Evolutionary conservation across 2,329 filamentous ascomycete species (phyloP).

Genomic region (Penicillium hordei): DNA sequence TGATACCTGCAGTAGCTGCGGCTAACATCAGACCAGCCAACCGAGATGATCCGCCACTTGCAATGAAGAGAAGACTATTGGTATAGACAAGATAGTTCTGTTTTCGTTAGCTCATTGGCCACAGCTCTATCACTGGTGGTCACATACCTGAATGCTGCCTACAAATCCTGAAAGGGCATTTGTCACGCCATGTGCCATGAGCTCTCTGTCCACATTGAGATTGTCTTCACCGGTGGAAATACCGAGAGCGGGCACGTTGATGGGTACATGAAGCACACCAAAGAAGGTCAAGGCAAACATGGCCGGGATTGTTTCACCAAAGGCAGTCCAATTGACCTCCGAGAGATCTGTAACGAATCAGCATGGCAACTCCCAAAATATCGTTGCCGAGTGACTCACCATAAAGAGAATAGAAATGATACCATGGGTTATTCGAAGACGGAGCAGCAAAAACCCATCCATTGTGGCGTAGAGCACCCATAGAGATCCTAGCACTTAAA

Average conservation of each 20-base stretch:
- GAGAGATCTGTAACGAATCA: slow-evolving; percentile 63
- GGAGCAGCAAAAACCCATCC: slow-evolving; percentile 95
- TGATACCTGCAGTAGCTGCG: slow-evolving; percentile 72
- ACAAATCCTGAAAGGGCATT: slow-evolving; percentile 84
- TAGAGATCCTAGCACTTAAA: slow-evolving; percentile 60
- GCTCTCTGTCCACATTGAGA: slow-evolving; percentile 82
- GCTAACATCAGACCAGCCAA: slow-evolving; percentile 85
- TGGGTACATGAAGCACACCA: slow-evolving; percentile 92
- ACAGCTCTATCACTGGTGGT: not conserved
- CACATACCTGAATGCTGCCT: slow-evolving; percentile 72
- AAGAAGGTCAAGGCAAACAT: slow-evolving; percentile 99
- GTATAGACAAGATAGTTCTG: slow-evolving; percentile 97
- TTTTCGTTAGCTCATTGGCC: slow-evolving; percentile 25
- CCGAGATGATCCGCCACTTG: slow-evolving; percentile 83
- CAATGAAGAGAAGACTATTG: slow-evolving; percentile 95
- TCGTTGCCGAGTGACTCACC: slow-evolving; percentile 54
- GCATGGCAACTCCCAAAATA: not conserved
- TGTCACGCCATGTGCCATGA: slow-evolving; percentile 89
- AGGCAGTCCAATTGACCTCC: slow-evolving; percentile 77
- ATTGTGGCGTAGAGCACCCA: slow-evolving; percentile 64
- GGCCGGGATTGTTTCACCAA: slow-evolving; percentile 81
- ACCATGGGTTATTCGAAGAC: slow-evolving; percentile 84
- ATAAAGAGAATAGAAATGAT: slow-evolving; percentile 96
- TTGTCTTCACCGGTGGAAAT: slow-evolving; percentile 91
- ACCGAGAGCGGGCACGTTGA: slow-evolving; percentile 92